Evolutionary conservation across 371 early-diverging fungal species (phyloP).

Genomic region (Coemansia sp.): DNA sequence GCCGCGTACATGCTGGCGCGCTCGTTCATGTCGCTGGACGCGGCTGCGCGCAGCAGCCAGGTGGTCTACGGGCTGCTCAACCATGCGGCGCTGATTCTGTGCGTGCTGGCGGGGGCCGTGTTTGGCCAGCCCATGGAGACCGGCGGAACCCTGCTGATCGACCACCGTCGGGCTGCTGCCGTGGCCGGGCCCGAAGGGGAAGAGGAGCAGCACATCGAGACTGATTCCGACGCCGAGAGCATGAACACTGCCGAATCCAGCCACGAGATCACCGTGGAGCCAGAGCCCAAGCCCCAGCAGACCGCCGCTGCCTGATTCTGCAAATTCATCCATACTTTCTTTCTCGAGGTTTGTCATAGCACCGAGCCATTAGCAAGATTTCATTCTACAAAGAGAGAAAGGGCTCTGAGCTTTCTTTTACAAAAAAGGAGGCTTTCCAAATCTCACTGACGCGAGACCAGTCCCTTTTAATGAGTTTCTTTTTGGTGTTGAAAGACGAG

Average conservation of each 20-base stretch:
- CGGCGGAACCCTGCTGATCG: neutral
- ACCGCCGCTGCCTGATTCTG: neutral
- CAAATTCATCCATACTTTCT: neutral
- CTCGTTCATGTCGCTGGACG: constrained; percentile 14
- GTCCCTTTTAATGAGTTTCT: neutral
- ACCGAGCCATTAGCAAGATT: too few species aligned
- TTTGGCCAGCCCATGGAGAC: constrained; percentile 17
- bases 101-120: constrained; percentile 3
- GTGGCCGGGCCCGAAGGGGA: too few species aligned
- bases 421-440: too few species aligned
- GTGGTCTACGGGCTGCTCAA: constrained; percentile 20
- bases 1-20: constrained; percentile 20
- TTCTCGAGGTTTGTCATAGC: too few species aligned
- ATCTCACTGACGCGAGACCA: too few species aligned
- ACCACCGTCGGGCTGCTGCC: too few species aligned
- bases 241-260: neutral
- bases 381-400: neutral
- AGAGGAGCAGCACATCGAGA: too few species aligned
- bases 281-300: neutral
- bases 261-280: neutral
- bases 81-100: constrained; percentile 11
- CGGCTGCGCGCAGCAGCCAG: constrained; percentile 22
- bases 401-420: neutral
- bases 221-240: neutral
- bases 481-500: neutral